Conservation (phyloP, 768 basidiomycete genomes). For the Boletus pseudo-olivaceus region DNA sequence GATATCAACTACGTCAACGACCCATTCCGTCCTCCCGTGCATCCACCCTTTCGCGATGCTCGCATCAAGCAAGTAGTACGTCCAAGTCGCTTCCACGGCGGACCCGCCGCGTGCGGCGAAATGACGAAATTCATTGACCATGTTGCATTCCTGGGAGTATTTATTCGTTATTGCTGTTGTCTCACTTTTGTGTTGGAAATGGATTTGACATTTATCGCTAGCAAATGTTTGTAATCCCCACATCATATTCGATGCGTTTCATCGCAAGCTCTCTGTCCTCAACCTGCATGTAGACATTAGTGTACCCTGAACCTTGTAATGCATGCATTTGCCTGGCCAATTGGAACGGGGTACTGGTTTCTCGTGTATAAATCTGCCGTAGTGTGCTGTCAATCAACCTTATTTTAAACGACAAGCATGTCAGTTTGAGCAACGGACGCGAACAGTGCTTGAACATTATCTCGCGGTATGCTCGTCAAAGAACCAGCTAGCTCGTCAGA, state of each 20-base stretch:
- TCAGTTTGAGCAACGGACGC: too few species aligned
- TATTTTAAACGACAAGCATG: too few species aligned
- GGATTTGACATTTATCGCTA: conserved; percentile 5
- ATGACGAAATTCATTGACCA: background rate
- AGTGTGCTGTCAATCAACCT: too few species aligned
- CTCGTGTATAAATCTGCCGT: background rate
- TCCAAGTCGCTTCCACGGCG: conserved; percentile 15
- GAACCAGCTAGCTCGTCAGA: too few species aligned
- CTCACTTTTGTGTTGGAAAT: conserved; percentile 9
- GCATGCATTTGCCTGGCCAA: background rate
- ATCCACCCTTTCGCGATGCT: conserved; percentile 16
- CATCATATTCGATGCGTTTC: background rate
- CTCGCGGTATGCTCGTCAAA: background rate
- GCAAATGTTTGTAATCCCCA: conserved; percentile 1
- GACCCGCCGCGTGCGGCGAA: conserved; percentile 13
- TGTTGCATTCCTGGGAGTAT: conserved; percentile 15
- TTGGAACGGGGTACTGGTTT: background rate
- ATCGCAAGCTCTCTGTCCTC: background rate
- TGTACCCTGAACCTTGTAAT: conserved; percentile 9
- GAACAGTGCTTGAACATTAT: background rate
- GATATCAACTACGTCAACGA: conserved; percentile 31
- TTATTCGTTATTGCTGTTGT: conserved; percentile 39
- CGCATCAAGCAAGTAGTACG: conserved; percentile 11
- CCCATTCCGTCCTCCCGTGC: conserved; percentile 17
- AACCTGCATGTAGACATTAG: conserved; percentile 6